Percentiles rank a stretch among this genome's conserved stretches.
Evolutionary conservation across 2,329 filamentous ascomycete species (phyloP).

Genomic region (Aspergillus aculeatinus): DNA sequence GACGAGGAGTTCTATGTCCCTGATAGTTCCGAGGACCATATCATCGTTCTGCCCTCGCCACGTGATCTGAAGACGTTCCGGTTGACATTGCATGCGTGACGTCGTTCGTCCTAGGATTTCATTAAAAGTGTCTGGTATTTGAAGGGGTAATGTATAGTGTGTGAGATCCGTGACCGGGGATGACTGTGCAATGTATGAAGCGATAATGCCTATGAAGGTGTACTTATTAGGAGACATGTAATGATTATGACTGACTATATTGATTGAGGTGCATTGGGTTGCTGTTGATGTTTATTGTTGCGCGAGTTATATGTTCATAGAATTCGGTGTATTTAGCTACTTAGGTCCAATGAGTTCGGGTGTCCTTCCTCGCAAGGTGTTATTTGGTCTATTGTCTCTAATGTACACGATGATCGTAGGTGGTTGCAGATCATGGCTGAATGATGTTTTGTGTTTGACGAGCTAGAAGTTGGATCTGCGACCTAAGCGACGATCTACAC

Average conservation of each 20-base stretch:
- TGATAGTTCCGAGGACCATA: neutral
- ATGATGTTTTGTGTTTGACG: no score
- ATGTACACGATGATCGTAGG: no score
- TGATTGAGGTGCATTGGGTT: neutral
- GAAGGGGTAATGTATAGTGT: neutral
- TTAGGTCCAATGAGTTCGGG: no score
- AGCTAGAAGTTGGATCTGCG: no score
- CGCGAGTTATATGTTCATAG: no score
- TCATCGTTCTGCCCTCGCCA: constrained; percentile 5
- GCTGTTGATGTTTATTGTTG: no score
- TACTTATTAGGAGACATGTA: neutral
- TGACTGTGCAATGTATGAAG: neutral
- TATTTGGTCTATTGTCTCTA: no score
- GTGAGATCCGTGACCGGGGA: neutral
- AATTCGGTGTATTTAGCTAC: no score
- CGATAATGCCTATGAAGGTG: neutral
- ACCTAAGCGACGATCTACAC: no score
- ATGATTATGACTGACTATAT: neutral
- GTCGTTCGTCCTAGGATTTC: neutral
- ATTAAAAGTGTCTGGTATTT: no score
- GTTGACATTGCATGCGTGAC: neutral
- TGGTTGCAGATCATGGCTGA: no score
- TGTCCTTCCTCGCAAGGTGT: no score
- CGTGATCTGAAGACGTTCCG: constrained; percentile 3
- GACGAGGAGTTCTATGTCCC: neutral